phyloP scores from a whole-genome alignment of 768 basidiomycete species.

The Leccinum subgranulosum region DNA sequence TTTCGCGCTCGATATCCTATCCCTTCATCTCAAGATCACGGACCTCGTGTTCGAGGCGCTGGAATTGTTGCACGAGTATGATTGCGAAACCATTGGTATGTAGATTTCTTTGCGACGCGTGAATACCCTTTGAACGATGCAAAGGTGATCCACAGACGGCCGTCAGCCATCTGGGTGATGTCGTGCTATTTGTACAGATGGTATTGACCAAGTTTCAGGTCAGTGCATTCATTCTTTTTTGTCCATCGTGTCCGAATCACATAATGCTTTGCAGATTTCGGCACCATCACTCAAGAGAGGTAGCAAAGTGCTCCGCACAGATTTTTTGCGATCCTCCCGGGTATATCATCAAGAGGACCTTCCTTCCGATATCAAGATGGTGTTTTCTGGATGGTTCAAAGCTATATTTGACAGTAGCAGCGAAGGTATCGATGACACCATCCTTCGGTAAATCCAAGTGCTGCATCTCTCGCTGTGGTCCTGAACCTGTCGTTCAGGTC shows the following conservation, averaged over 20 bases:
- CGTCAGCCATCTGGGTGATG: slow-evolving; percentile 70
- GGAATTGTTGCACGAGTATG: slow-evolving; percentile 64
- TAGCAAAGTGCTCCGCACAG: slow-evolving; percentile 43
- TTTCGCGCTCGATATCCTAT: slow-evolving; percentile 61
- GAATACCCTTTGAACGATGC: background rate
- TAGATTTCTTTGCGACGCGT: slow-evolving; percentile 8
- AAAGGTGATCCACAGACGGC: slow-evolving; percentile 84
- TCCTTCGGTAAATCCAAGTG: slow-evolving; percentile 48
- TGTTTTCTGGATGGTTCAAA: slow-evolving; percentile 65
- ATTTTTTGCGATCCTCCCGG: slow-evolving; percentile 49
- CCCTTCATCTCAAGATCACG: slow-evolving; percentile 62
- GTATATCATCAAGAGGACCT: slow-evolving; percentile 41
- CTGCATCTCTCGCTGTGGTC: background rate
- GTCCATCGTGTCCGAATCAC: background rate
- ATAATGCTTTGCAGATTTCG: slow-evolving; percentile 45
- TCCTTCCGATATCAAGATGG: slow-evolving; percentile 39
- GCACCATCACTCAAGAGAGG: slow-evolving; percentile 45
- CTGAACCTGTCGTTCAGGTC: slow-evolving; percentile 43
- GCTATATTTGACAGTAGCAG: slow-evolving; percentile 72
- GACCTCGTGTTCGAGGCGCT: slow-evolving; percentile 64
- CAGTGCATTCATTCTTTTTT: slow-evolving; percentile 14
- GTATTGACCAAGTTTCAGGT: slow-evolving; percentile 65
- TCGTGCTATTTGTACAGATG: slow-evolving; percentile 74
- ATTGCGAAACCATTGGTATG: slow-evolving; percentile 79
- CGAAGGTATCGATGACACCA: slow-evolving; percentile 83